A percentile compares a stretch with the other conserved stretches of the same genome.
phyloP scores from a whole-genome alignment of 768 basidiomycete species.

The Podaxis mareebaensis region DNA sequence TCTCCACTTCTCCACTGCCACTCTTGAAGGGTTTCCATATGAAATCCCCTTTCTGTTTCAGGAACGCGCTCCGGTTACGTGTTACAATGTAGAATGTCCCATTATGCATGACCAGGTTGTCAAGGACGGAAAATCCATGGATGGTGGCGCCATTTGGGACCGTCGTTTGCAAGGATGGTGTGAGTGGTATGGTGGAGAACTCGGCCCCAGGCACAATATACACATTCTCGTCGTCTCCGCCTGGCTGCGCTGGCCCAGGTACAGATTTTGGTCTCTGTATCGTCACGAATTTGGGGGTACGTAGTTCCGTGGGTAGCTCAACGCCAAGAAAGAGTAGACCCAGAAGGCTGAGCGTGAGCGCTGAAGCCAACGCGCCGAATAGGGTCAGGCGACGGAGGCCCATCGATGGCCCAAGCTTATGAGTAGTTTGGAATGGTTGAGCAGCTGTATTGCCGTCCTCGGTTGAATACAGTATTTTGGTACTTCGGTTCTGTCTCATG shows the following conservation, averaged over 20 bases:
- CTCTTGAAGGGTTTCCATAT: slow-evolving; percentile 24
- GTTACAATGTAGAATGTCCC: slow-evolving; percentile 73
- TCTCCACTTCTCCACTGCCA: slow-evolving; percentile 20
- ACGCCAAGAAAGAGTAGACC: slow-evolving; percentile 11
- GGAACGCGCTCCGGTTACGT: slow-evolving; percentile 36
- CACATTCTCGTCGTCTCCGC: neutral
- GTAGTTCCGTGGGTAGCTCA: slow-evolving; percentile 7
- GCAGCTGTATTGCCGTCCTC: neutral
- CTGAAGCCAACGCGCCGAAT: neutral
- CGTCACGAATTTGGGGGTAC: neutral
- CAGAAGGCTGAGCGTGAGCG: neutral
- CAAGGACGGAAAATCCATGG: slow-evolving; percentile 71
- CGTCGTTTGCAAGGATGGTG: neutral
- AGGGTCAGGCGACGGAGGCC: neutral
- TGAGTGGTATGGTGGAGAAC: neutral
- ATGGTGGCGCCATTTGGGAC: slow-evolving; percentile 8
- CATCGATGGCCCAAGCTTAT: neutral
- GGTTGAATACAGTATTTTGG: neutral
- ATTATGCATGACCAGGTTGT: slow-evolving; percentile 71
- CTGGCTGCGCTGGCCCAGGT: neutral
- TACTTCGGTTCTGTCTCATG: neutral
- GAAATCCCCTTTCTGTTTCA: slow-evolving; percentile 44
- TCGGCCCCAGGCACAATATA: neutral
- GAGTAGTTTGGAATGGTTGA: neutral
- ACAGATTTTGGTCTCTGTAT: neutral